phyloP scores from a whole-genome alignment of 2,329 filamentous ascomycete genomes.

The Xylariales sp. region DNA sequence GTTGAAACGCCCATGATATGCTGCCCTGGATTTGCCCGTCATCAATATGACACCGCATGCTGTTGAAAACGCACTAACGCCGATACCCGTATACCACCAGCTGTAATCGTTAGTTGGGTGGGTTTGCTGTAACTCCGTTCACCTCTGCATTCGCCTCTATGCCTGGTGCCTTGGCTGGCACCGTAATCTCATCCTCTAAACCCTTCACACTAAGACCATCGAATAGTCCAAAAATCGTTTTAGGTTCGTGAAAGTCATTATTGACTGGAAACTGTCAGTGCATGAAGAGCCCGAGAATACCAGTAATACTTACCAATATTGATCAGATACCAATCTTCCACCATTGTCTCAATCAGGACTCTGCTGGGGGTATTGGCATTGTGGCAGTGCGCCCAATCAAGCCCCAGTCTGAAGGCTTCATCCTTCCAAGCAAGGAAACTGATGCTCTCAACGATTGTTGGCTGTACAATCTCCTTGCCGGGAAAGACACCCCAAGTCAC shows the following conservation, averaged over 20 bases:
- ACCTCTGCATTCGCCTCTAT: too few relatives aligned
- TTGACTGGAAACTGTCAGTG: conserved; percentile 60
- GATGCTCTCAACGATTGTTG: conserved; percentile 97
- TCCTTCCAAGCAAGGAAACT: conserved; percentile 99
- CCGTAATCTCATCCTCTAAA: conserved; percentile 39
- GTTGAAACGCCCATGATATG: conserved; percentile 26
- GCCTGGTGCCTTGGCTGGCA: conserved; percentile 22
- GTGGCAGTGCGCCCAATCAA: conserved; percentile 93
- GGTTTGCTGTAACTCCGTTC: conserved; percentile 23
- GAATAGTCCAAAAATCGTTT: conserved; percentile 81
- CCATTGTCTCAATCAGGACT: conserved; percentile 72
- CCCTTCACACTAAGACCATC: conserved; percentile 67
- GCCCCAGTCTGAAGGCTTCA: conserved; percentile 87
- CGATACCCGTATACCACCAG: conserved; percentile 18
- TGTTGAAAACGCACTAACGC: conserved; percentile 30
- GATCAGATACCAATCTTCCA: conserved; percentile 88
- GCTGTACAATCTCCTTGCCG: conserved; percentile 98
- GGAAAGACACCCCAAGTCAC: conserved; percentile 99
- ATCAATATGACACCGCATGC: conserved; percentile 12
- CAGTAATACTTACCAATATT: conserved; percentile 71
- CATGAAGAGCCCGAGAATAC: neutral
- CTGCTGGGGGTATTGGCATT: conserved; percentile 71
- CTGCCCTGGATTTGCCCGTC: conserved; percentile 19
- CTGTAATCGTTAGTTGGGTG: conserved; percentile 17
- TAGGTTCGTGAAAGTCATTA: conserved; percentile 89